A percentile compares a stretch with the other conserved stretches of the same genome.
Evolutionary conservation across 2,329 filamentous ascomycete genomes (phyloP).

Genomic region (Coniochaeta prunicola): DNA sequence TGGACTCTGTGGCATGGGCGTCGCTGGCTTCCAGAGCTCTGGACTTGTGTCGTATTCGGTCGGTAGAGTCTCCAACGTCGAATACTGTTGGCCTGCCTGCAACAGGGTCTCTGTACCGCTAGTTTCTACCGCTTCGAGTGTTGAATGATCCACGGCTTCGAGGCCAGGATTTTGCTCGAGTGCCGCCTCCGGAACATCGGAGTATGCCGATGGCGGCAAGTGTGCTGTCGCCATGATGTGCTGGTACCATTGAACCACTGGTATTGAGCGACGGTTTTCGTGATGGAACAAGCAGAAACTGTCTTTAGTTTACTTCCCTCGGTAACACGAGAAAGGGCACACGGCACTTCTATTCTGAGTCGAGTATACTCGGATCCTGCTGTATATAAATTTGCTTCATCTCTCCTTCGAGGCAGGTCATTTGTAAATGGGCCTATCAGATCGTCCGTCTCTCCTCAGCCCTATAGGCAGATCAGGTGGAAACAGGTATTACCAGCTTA

Average conservation of each 20-base stretch:
- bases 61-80: not conserved
- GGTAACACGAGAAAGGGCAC: no score
- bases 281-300: no score
- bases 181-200: not conserved
- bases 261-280: not conserved
- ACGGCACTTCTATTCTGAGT: no score
- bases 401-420: no score
- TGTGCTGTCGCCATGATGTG: not conserved
- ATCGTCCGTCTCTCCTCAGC: no score
- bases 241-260: not conserved
- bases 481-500: no score
- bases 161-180: not conserved
- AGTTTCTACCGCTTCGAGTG: not conserved
- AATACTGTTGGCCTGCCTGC: not conserved
- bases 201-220: not conserved
- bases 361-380: no score
- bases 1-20: not conserved
- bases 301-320: no score
- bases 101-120: not conserved
- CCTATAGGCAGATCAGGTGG: no score
- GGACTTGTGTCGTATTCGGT: not conserved
- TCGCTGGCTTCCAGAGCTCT: not conserved
- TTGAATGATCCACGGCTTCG: not conserved
- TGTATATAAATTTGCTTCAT: no score
- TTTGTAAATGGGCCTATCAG: no score